These are phyloP conservation scores for Lactarius deliciosus DNA, from an alignment of 768 basidiomycete genomes.

Conservation along the genomic window DNA sequence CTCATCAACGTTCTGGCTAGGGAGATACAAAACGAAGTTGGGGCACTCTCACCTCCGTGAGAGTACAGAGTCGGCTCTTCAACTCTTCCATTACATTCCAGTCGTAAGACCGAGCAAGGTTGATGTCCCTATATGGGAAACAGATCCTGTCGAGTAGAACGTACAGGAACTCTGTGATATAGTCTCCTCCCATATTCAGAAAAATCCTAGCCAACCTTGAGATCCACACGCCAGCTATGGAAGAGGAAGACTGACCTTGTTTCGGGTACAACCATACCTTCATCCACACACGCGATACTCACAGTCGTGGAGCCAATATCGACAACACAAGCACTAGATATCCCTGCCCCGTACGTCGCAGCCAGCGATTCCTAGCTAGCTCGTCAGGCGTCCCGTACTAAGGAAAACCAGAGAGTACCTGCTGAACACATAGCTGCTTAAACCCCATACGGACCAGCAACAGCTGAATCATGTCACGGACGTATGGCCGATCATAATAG, in stretches of 20 bases:
- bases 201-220: conserved; percentile 54
- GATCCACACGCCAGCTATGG: neutral
- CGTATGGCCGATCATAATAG: conserved; percentile 81
- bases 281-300: conserved; percentile 90
- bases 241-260: conserved; percentile 58
- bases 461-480: conserved; percentile 72
- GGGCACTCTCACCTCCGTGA: conserved; percentile 69
- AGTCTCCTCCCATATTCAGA: conserved; percentile 89
- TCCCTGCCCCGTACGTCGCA: conserved; percentile 93
- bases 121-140: conserved; percentile 85
- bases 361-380: conserved; percentile 77
- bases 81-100: conserved; percentile 92
- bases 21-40: conserved; percentile 1
- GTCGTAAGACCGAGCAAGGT: conserved; percentile 76
- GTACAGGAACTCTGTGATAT: conserved; percentile 87
- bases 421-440: conserved; percentile 89
- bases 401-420: conserved; percentile 47
- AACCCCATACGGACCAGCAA: conserved; percentile 82
- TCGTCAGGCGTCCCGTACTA: conserved; percentile 11
- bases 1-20: neutral
- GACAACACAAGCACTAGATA: conserved; percentile 93
- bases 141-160: conserved; percentile 74
- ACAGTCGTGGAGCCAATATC: conserved; percentile 88
- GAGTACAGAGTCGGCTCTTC: conserved; percentile 78
- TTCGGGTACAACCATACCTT: conserved; percentile 84